These are phyloP conservation scores for Durusdinium trenchii DNA, from an alignment of 73 alveolate species.

Conservation along the genomic window DNA sequence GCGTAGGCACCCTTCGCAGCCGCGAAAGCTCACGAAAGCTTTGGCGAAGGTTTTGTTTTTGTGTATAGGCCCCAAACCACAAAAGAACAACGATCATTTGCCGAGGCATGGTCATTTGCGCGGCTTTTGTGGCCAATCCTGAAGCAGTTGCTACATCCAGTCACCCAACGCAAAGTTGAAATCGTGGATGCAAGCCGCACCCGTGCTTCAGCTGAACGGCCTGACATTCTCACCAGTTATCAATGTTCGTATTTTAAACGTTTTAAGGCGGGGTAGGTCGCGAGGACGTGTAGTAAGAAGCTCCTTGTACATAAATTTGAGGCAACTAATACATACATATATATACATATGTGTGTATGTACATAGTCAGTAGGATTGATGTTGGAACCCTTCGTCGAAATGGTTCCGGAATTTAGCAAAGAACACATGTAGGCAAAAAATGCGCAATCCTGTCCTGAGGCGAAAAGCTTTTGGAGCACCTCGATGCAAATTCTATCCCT, in stretches of 20 bases:
- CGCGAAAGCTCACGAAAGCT: too few species aligned
- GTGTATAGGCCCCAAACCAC: too few species aligned
- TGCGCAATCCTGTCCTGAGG: not conserved
- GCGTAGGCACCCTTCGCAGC: too few species aligned
- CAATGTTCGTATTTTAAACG: not conserved
- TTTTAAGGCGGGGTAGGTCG: not conserved
- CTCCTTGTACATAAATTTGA: not conserved
- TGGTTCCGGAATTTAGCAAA: too few species aligned
- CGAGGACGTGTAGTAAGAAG: not conserved
- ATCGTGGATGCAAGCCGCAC: constrained; percentile 73
- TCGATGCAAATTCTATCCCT: constrained; percentile 19
- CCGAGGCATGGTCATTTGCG: constrained; percentile 86
- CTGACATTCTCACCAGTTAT: too few species aligned
- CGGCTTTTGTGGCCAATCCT: constrained; percentile 66
- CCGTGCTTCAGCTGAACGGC: constrained; percentile 12
- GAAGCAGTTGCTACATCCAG: constrained; percentile 77
- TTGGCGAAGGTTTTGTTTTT: too few species aligned
- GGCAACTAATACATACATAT: too few species aligned
- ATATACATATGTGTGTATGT: too few species aligned
- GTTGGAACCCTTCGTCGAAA: too few species aligned
- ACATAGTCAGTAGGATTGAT: not conserved
- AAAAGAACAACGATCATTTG: too few species aligned
- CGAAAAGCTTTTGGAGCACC: constrained; percentile 65
- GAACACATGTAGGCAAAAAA: not conserved
- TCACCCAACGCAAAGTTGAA: constrained; percentile 78